Percentiles rank a stretch among this genome's conserved stretches.
phyloP scores from a whole-genome alignment of 306 rosid species.

The Urtica urens region DNA sequence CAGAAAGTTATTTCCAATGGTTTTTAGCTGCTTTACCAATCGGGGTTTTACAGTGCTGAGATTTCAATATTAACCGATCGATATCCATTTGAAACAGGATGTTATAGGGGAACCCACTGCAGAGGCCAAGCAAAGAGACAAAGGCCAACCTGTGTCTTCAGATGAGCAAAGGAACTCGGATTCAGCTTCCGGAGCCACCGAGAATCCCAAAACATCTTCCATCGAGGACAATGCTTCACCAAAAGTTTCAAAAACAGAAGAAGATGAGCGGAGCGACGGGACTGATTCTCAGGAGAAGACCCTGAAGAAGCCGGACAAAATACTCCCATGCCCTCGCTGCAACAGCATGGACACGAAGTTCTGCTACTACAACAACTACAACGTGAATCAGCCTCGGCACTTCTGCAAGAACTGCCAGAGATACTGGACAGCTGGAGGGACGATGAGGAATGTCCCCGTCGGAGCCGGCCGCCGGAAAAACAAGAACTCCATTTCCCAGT shows the following conservation, averaged over 20 bases:
- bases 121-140: conserved; percentile 15
- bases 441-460: conserved; percentile 47
- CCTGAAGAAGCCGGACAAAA: conserved; percentile 42
- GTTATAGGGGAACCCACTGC: conserved; percentile 15
- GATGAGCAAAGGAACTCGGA: conserved; percentile 19
- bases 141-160: conserved; percentile 6
- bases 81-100: no score
- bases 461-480: conserved; percentile 54
- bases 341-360: conserved; percentile 50
- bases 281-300: conserved; percentile 32
- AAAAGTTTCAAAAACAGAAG: conserved; percentile 23
- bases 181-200: conserved; percentile 12
- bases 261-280: conserved; percentile 34
- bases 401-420: conserved; percentile 49
- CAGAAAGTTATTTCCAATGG: no score
- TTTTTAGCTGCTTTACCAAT: no score
- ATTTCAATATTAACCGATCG: no score
- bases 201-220: conserved; percentile 17
- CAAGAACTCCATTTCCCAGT: conserved; percentile 34
- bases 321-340: conserved; percentile 45
- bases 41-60: no score
- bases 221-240: conserved; percentile 22
- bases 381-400: conserved; percentile 42
- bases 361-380: conserved; percentile 47
- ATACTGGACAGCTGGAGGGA: conserved; percentile 53